phyloP scores from a whole-genome alignment of 1,139 yeast species.

The Eremothecium gossypii region DNA sequence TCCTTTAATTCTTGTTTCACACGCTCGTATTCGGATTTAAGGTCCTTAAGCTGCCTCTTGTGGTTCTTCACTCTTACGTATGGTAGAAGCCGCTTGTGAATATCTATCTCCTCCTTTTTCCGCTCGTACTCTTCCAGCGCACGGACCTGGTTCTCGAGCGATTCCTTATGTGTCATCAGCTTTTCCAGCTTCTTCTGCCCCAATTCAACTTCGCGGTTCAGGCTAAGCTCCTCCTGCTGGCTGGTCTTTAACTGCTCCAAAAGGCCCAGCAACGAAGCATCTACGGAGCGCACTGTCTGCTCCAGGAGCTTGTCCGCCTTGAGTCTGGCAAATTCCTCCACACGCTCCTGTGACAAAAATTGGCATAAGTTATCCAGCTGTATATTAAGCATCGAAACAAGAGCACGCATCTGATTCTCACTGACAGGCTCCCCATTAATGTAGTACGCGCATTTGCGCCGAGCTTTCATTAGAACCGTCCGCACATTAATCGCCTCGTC shows the following conservation, averaged over 20 bases:
- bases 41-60: slow-evolving; percentile 35
- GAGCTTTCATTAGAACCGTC: slow-evolving; percentile 37
- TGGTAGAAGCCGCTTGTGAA: slow-evolving; percentile 47
- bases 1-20: slow-evolving; percentile 18
- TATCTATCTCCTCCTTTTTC: slow-evolving; percentile 36
- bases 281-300: slow-evolving; percentile 79
- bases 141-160: slow-evolving; percentile 34
- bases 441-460: slow-evolving; percentile 50
- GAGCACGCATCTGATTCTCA: slow-evolving; percentile 39
- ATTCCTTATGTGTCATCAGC: slow-evolving; percentile 30
- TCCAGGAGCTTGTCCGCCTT: slow-evolving; percentile 64
- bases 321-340: slow-evolving; percentile 81
- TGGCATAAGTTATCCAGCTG: slow-evolving; percentile 91
- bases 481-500: slow-evolving; percentile 33
- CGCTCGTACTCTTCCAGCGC: slow-evolving; percentile 28
- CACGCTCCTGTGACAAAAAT: slow-evolving; percentile 91
- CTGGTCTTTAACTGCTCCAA: slow-evolving; percentile 48
- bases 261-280: slow-evolving; percentile 38
- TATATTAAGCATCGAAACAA: slow-evolving; percentile 50
- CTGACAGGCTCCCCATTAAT: slow-evolving; percentile 40
- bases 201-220: slow-evolving; percentile 25
- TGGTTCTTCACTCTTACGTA: slow-evolving; percentile 52
- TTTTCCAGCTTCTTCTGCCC: slow-evolving; percentile 24
- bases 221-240: slow-evolving; percentile 41
- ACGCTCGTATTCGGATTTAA: slow-evolving; percentile 37